A percentile compares a stretch with the other conserved stretches of the same genome.
Conservation (phyloP, 176 grass and related monocot genomes). For the Cocos nucifera region DNA sequence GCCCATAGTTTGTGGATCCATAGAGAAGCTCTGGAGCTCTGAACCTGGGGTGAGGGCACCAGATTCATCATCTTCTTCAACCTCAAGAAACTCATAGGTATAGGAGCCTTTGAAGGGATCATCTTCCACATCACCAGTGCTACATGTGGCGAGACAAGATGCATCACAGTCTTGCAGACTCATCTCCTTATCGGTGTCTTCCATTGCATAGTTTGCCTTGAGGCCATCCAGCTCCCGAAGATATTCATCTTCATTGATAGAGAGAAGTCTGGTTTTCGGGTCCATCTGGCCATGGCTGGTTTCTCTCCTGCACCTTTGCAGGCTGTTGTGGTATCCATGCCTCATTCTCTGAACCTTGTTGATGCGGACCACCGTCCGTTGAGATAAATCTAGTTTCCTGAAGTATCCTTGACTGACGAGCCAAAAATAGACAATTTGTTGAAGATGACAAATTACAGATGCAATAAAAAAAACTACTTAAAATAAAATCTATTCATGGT, state of each 20-base stretch:
- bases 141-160: slow-evolving; percentile 83
- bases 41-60: slow-evolving; percentile 76
- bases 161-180: slow-evolving; percentile 62
- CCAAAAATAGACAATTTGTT: too few relatives aligned
- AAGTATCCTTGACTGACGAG: slow-evolving; percentile 59
- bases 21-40: slow-evolving; percentile 85
- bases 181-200: slow-evolving; percentile 66
- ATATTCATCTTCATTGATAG: slow-evolving; percentile 60
- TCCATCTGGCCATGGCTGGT: slow-evolving; percentile 23
- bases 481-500: too few relatives aligned
- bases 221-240: slow-evolving; percentile 64
- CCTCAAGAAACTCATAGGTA: slow-evolving; percentile 52
- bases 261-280: slow-evolving; percentile 18
- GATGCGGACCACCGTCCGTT: slow-evolving; percentile 18
- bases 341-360: slow-evolving; percentile 23
- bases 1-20: slow-evolving; percentile 73
- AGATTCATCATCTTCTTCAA: slow-evolving; percentile 28
- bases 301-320: slow-evolving; percentile 3
- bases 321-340: slow-evolving; percentile 28
- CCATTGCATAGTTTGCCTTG: slow-evolving; percentile 30
- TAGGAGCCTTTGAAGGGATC: slow-evolving; percentile 60
- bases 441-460: too few relatives aligned
- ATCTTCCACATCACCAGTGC: slow-evolving; percentile 65
- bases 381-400: slow-evolving; percentile 26
- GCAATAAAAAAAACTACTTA: too few relatives aligned